A percentile compares a stretch with the other conserved stretches of the same genome.
Conservation (phyloP, 345 rosid species). For the Moricandia moricandioides region DNA sequence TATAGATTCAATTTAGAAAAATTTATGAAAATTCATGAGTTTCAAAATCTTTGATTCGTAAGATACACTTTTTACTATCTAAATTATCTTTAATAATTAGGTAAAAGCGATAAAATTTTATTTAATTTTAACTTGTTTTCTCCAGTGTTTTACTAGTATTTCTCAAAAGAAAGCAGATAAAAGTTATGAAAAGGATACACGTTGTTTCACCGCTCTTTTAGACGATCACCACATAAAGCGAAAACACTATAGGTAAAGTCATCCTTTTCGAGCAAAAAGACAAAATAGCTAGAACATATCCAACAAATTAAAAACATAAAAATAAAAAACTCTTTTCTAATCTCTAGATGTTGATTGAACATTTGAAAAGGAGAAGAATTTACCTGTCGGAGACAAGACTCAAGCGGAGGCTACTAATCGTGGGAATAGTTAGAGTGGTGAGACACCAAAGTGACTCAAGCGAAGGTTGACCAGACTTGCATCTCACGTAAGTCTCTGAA, state of each 20-base stretch:
- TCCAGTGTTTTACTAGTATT: constrained; percentile 2
- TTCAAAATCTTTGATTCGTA: not conserved
- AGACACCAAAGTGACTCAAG: constrained; percentile 65
- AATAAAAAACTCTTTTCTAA: not conserved
- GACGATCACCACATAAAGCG: constrained; percentile 38
- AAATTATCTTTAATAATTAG: not conserved
- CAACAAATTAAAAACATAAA: not conserved
- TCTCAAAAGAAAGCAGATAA: constrained; percentile 1
- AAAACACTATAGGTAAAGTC: constrained; percentile 37
- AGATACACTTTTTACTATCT: not conserved
- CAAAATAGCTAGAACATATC: constrained; percentile 34
- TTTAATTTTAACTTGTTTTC: not conserved
- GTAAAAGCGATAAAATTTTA: not conserved
- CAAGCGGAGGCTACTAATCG: constrained; percentile 56
- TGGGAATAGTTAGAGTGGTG: constrained; percentile 69
- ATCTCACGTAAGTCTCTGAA: constrained; percentile 72
- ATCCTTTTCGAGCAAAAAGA: constrained; percentile 33
- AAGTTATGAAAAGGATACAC: constrained; percentile 25
- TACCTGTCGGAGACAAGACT: constrained; percentile 83
- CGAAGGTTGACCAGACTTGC: constrained; percentile 68
- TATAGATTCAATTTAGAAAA: not conserved
- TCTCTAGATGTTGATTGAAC: not conserved
- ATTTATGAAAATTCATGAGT: not conserved
- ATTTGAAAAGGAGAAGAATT: constrained; percentile 20
- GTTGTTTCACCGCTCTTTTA: constrained; percentile 34